These are phyloP conservation scores for Arachis stenosperma DNA, from an alignment of 306 rosid genomes.

Conservation along the genomic window DNA sequence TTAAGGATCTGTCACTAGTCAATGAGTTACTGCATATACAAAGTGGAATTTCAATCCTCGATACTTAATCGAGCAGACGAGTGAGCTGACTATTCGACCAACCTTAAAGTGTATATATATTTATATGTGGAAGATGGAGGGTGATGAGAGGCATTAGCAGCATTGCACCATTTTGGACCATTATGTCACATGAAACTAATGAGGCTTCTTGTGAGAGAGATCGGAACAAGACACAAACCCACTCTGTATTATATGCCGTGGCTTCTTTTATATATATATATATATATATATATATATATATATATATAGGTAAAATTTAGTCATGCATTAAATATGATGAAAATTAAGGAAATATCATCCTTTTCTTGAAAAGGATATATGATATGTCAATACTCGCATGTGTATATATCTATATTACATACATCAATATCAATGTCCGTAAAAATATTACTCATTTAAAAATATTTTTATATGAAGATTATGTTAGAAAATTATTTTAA, in stretches of 20 bases:
- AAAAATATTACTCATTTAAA: no score
- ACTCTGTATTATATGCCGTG: conserved; percentile 2
- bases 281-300: neutral
- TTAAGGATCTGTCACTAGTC: no score
- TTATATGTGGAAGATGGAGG: conserved; percentile 30
- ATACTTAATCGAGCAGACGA: no score
- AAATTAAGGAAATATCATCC: neutral
- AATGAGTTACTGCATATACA: no score
- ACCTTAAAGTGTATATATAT: neutral
- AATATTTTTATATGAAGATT: no score
- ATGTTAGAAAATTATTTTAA: no score
- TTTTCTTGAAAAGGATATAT: neutral
- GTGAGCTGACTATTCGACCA: no score
- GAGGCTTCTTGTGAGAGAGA: neutral
- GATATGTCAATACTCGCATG: no score
- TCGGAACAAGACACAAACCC: conserved; percentile 1
- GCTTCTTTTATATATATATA: conserved; percentile 4
- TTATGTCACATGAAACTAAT: conserved; percentile 35
- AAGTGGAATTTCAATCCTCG: no score
- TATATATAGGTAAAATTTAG: neutral
- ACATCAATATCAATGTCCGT: no score
- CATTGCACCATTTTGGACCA: conserved; percentile 34
- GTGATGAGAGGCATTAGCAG: conserved; percentile 18
- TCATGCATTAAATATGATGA: neutral
- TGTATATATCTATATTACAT: no score